phyloP scores from a whole-genome alignment of 768 basidiomycete genomes.

The Boletus vermiculosoides region DNA sequence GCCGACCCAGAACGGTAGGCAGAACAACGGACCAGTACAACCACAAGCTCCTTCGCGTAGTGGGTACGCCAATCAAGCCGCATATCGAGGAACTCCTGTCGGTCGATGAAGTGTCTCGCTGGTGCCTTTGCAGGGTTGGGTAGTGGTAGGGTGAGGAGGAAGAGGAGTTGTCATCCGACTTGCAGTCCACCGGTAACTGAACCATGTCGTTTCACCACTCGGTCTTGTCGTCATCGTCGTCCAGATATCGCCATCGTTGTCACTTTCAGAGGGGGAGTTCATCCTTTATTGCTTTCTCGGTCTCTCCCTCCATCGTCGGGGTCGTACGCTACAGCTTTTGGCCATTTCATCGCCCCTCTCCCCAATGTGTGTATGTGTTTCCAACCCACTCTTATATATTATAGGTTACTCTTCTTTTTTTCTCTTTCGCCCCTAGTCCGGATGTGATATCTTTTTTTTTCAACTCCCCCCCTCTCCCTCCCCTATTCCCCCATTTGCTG shows the following conservation, averaged over 20 bases:
- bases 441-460: conserved; percentile 16
- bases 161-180: conserved; percentile 8
- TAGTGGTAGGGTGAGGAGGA: background rate
- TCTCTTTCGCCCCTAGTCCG: conserved; percentile 18
- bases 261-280: conserved; percentile 10
- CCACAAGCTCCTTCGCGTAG: conserved; percentile 24
- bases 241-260: conserved; percentile 12
- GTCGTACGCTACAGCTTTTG: conserved; percentile 15
- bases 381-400: conserved; percentile 31
- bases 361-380: conserved; percentile 24
- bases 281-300: conserved; percentile 11
- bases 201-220: conserved; percentile 14
- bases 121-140: background rate
- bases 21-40: conserved; percentile 24
- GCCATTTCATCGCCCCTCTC: conserved; percentile 6
- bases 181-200: conserved; percentile 12
- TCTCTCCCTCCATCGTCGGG: conserved; percentile 12
- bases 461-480: background rate
- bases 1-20: conserved; percentile 28
- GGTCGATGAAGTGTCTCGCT: conserved; percentile 23
- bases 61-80: conserved; percentile 23
- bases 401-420: conserved; percentile 23
- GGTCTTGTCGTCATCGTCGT: conserved; percentile 11
- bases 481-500: background rate
- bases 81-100: conserved; percentile 29